A percentile compares a stretch with the other conserved stretches of the same genome.
phyloP scores from a whole-genome alignment of 2,329 filamentous ascomycete species.

The Sphaerulina vaccinii region DNA sequence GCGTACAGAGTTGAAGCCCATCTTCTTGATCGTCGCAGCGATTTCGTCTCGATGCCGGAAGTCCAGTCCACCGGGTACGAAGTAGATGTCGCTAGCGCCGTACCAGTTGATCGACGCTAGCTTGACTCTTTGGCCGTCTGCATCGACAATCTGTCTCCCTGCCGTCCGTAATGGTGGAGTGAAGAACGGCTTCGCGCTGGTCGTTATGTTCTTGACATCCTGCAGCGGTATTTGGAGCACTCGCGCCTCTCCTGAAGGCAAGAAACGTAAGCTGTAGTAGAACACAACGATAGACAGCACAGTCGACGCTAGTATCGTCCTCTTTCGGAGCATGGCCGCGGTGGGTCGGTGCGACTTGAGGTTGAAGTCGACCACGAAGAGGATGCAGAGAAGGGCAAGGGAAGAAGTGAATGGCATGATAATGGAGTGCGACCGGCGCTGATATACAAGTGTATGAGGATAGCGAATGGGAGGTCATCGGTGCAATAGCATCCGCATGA shows the following conservation, averaged over 20 bases:
- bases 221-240: slow-evolving; percentile 14
- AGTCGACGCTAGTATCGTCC: slow-evolving; percentile 17
- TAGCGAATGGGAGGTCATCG: slow-evolving; percentile 4
- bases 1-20: slow-evolving; percentile 70
- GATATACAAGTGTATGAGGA: slow-evolving; percentile 5
- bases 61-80: slow-evolving; percentile 64
- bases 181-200: slow-evolving; percentile 38
- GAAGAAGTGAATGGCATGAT: slow-evolving; percentile 14
- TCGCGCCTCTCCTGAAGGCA: slow-evolving; percentile 26
- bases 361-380: slow-evolving; percentile 16
- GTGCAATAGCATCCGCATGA: slow-evolving; percentile 10
- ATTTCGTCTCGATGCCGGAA: slow-evolving; percentile 62
- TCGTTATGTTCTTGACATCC: slow-evolving; percentile 18
- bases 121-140: slow-evolving; percentile 57
- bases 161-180: slow-evolving; percentile 58
- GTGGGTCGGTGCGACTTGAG: slow-evolving; percentile 19
- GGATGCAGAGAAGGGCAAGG: slow-evolving; percentile 13
- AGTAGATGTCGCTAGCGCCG: slow-evolving; percentile 65
- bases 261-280: slow-evolving; percentile 29
- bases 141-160: slow-evolving; percentile 62
- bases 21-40: slow-evolving; percentile 56
- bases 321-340: slow-evolving; percentile 21
- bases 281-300: slow-evolving; percentile 21
- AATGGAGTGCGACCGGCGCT: slow-evolving; percentile 9
- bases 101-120: slow-evolving; percentile 70